phyloP scores from a whole-genome alignment of 2,329 filamentous ascomycete species.

The Epicoccum sorghinum region DNA sequence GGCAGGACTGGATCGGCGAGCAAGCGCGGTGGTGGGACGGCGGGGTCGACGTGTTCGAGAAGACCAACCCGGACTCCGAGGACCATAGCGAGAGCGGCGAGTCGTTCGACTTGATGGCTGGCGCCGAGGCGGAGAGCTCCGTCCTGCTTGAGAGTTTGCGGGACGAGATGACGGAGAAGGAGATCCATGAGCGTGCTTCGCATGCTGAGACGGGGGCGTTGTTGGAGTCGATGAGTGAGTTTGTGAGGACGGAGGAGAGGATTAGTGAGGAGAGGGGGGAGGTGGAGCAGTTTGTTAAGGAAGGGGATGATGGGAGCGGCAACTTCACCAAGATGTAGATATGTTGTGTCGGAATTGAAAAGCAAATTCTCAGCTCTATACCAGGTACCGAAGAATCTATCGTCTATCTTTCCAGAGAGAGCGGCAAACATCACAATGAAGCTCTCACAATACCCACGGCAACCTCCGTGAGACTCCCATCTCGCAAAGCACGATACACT shows the following conservation, averaged over 20 bases:
- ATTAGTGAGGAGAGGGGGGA: constrained; percentile 1
- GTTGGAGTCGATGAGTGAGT: constrained; percentile 8
- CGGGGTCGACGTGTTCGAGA: constrained; percentile 40
- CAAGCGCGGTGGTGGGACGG: constrained; percentile 46
- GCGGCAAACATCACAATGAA: too few species aligned
- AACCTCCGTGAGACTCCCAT: too few species aligned
- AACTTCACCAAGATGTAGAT: constrained; percentile 19
- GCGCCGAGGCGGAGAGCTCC: constrained; percentile 50
- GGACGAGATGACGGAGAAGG: constrained; percentile 22
- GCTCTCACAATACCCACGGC: too few species aligned
- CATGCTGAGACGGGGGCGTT: constrained; percentile 4
- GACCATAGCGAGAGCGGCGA: constrained; percentile 37
- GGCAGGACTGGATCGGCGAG: constrained; percentile 48
- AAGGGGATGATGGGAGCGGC: constrained; percentile 7
- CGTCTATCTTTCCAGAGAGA: too few species aligned
- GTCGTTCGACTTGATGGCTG: constrained; percentile 55
- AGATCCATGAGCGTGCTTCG: neutral
- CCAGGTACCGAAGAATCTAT: too few species aligned
- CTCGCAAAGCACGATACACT: too few species aligned
- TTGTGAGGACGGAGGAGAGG: neutral
- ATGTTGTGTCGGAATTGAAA: too few species aligned
- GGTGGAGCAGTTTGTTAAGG: constrained; percentile 11
- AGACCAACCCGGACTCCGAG: constrained; percentile 35
- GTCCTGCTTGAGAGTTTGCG: constrained; percentile 40
- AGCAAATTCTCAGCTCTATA: too few species aligned